These are phyloP conservation scores for Noccaea caerulescens DNA, from an alignment of 345 rosid genomes.

Conservation along the genomic window DNA sequence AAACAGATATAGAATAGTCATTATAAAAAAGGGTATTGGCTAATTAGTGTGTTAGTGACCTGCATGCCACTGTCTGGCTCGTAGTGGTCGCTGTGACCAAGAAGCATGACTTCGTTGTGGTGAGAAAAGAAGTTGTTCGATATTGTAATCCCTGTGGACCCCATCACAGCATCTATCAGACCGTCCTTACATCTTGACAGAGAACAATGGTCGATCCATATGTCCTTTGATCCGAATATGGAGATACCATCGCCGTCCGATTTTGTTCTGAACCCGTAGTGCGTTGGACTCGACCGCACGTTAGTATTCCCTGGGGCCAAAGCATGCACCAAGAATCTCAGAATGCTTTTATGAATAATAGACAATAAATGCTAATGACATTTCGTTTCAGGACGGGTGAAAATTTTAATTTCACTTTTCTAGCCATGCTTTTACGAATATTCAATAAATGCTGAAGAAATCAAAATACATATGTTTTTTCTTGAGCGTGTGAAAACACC, in stretches of 20 bases:
- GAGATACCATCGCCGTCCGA: slow-evolving; percentile 99
- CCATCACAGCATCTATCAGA: slow-evolving; percentile 91
- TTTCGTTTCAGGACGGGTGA: slow-evolving; percentile 3
- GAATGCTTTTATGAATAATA: slow-evolving; percentile 19
- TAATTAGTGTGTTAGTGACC: slow-evolving; percentile 33
- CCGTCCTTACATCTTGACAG: slow-evolving; percentile 94
- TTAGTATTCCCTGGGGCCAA: slow-evolving; percentile 67
- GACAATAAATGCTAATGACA: slow-evolving; percentile 23
- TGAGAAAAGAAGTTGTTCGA: slow-evolving; percentile 94
- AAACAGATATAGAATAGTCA: neutral
- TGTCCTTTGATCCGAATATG: slow-evolving; percentile 82
- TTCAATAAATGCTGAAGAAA: slow-evolving; percentile 28
- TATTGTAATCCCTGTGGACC: slow-evolving; percentile 88
- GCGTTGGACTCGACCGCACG: slow-evolving; percentile 84
- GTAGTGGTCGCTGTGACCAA: slow-evolving; percentile 91
- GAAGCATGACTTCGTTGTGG: slow-evolving; percentile 95
- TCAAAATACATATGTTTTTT: neutral
- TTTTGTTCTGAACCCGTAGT: slow-evolving; percentile 72
- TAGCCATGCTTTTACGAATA: slow-evolving; percentile 6
- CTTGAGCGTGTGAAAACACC: slow-evolving; percentile 37
- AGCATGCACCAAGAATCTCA: neutral
- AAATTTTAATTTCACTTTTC: neutral
- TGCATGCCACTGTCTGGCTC: slow-evolving; percentile 92
- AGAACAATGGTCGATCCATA: slow-evolving; percentile 98
- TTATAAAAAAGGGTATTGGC: neutral